These are phyloP conservation scores for Dalbergia cochinchinensis DNA, from an alignment of 306 rosid species.

Conservation along the genomic window DNA sequence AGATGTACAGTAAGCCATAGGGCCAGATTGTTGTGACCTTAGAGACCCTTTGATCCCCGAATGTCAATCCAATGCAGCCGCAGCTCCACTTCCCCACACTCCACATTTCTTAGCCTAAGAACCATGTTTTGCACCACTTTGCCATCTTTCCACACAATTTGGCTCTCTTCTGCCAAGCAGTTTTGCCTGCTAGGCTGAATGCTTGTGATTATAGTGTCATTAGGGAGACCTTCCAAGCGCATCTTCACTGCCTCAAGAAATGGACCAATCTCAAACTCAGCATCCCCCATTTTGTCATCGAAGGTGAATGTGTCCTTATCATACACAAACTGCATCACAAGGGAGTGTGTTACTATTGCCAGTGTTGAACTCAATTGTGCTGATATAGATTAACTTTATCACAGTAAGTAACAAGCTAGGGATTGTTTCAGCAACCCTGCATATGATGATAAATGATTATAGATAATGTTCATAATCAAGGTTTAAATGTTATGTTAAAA, in stretches of 20 bases:
- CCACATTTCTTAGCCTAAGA: constrained; percentile 84
- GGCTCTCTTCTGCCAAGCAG: constrained; percentile 81
- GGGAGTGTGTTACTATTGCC: neutral
- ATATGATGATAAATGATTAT: neutral
- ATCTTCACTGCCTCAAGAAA: constrained; percentile 60
- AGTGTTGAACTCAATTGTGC: neutral
- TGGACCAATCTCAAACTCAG: constrained; percentile 67
- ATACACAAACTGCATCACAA: constrained; percentile 66
- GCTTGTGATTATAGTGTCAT: constrained; percentile 61
- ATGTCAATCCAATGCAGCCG: constrained; percentile 80
- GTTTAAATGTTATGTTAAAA: constrained; percentile 4
- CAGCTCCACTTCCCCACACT: constrained; percentile 78
- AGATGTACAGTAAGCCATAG: neutral
- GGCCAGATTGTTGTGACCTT: constrained; percentile 22
- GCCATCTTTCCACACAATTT: constrained; percentile 61
- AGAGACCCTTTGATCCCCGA: constrained; percentile 66
- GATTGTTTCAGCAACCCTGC: neutral
- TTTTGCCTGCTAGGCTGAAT: constrained; percentile 65
- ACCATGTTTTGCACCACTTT: constrained; percentile 65
- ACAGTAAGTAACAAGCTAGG: neutral
- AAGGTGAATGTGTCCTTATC: constrained; percentile 71
- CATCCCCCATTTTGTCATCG: constrained; percentile 93
- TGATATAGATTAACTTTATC: constrained; percentile 12
- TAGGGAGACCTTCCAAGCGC: constrained; percentile 51
- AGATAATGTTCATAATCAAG: constrained; percentile 1